phyloP scores from a whole-genome alignment of 2,329 filamentous ascomycete genomes.

The Alternaria triticimaculans region DNA sequence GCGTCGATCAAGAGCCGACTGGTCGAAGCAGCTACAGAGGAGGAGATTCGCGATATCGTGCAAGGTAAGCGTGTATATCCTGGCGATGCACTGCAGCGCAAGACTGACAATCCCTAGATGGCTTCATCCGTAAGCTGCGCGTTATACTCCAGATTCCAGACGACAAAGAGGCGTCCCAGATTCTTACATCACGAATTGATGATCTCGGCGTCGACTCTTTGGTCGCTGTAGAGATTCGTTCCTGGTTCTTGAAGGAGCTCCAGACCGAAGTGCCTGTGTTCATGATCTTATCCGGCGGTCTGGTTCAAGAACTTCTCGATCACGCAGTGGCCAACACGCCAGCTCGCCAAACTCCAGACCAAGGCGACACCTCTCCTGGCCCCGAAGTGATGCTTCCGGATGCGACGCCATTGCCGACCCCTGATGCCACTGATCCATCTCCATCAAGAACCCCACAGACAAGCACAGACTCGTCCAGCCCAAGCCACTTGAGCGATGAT shows the following conservation, averaged over 20 bases:
- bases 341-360: background rate
- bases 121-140: background rate
- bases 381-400: background rate
- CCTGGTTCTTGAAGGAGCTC: slow-evolving; percentile 59
- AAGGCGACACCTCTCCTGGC: no score
- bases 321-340: slow-evolving; percentile 1
- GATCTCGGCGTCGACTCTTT: slow-evolving; percentile 50
- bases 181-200: slow-evolving; percentile 7
- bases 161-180: background rate
- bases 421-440: background rate
- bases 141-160: background rate
- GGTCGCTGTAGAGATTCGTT: slow-evolving; percentile 50
- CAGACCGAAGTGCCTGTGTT: slow-evolving; percentile 56
- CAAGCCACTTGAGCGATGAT: slow-evolving; percentile 5
- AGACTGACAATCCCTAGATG: background rate
- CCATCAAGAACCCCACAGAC: background rate
- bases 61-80: background rate
- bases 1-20: background rate
- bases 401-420: background rate
- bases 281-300: slow-evolving; percentile 51
- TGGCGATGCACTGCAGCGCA: background rate
- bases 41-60: background rate
- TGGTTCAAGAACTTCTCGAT: slow-evolving; percentile 9
- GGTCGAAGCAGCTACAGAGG: background rate
- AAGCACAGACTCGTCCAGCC: background rate